Evolutionary conservation across 2,329 filamentous ascomycete genomes (phyloP).

Genomic region (Lecanicillium sp.): DNA sequence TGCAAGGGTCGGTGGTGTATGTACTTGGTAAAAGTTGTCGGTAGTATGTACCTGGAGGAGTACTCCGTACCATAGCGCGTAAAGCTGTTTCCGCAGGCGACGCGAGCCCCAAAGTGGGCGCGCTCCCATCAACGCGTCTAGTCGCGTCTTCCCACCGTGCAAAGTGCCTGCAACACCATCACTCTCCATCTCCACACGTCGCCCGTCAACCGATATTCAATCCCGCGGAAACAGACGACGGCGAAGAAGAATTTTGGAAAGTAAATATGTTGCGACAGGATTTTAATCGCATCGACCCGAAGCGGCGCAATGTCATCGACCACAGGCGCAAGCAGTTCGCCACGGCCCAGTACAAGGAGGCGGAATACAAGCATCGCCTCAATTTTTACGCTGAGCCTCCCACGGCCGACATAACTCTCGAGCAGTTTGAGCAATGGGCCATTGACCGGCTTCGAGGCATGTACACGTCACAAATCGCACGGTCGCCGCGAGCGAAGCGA

Average conservation of each 20-base stretch:
- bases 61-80: too few relatives aligned
- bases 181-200: slow-evolving; percentile 1
- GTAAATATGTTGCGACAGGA: slow-evolving; percentile 44
- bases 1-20: too few relatives aligned
- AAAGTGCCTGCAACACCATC: not conserved
- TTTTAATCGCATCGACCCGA: slow-evolving; percentile 54
- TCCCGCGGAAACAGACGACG: too few relatives aligned
- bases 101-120: slow-evolving; percentile 11
- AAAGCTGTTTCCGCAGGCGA: slow-evolving; percentile 4
- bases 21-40: too few relatives aligned
- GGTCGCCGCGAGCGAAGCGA: not conserved
- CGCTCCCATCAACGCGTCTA: slow-evolving; percentile 24
- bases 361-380: slow-evolving; percentile 76
- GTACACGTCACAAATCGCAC: not conserved
- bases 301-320: slow-evolving; percentile 71
- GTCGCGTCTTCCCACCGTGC: slow-evolving; percentile 28
- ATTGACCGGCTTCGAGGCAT: slow-evolving; percentile 81
- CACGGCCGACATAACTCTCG: slow-evolving; percentile 88
- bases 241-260: too few relatives aligned
- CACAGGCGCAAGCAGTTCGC: slow-evolving; percentile 84
- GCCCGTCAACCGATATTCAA: not conserved
- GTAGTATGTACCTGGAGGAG: too few relatives aligned
- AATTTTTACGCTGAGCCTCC: slow-evolving; percentile 89
- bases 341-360: slow-evolving; percentile 66
- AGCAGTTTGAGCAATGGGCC: slow-evolving; percentile 98